phyloP scores from a whole-genome alignment of 805 yeast species.

The Wickerhamiella domercqiae region DNA sequence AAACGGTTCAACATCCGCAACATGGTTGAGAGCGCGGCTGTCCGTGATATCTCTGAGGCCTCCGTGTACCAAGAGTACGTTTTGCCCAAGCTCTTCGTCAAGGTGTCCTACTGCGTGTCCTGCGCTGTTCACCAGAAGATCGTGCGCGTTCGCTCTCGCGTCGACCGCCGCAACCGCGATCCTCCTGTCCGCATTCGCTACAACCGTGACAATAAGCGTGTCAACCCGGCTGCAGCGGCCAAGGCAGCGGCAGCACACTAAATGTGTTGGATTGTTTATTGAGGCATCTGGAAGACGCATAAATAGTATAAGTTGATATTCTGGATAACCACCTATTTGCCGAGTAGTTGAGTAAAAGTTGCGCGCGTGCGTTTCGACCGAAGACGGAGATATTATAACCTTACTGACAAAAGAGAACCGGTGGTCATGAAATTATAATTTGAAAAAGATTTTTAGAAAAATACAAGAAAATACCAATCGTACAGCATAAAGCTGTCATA shows the following conservation, averaged over 20 bases:
- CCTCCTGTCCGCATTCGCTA: conserved; percentile 99
- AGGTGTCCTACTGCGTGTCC: conserved; percentile 99
- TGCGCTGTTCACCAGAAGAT: conserved; percentile 99
- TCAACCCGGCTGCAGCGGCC: conserved; percentile 95
- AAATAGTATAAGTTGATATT: neutral
- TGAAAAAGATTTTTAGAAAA: too few species aligned
- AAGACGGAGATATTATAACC: too few species aligned
- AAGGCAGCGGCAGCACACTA: conserved; percentile 1
- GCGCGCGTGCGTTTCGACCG: too few species aligned
- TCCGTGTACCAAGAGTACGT: conserved; percentile 99
- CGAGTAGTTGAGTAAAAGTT: too few species aligned
- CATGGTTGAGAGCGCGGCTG: conserved; percentile 99
- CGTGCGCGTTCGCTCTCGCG: conserved; percentile 99
- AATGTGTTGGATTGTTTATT: neutral
- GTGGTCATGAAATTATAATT: too few species aligned
- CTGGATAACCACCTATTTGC: too few species aligned
- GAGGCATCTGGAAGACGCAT: neutral
- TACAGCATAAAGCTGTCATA: too few species aligned
- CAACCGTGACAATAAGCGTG: conserved; percentile 83
- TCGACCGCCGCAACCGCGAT: conserved; percentile 96
- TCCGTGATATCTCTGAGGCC: conserved; percentile 99
- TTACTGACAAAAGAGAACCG: too few species aligned
- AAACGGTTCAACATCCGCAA: conserved; percentile 99
- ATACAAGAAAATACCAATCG: too few species aligned
- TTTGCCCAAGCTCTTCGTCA: conserved; percentile 98